These are phyloP conservation scores for Alnus glutinosa DNA, from an alignment of 306 rosid species.

Conservation along the genomic window DNA sequence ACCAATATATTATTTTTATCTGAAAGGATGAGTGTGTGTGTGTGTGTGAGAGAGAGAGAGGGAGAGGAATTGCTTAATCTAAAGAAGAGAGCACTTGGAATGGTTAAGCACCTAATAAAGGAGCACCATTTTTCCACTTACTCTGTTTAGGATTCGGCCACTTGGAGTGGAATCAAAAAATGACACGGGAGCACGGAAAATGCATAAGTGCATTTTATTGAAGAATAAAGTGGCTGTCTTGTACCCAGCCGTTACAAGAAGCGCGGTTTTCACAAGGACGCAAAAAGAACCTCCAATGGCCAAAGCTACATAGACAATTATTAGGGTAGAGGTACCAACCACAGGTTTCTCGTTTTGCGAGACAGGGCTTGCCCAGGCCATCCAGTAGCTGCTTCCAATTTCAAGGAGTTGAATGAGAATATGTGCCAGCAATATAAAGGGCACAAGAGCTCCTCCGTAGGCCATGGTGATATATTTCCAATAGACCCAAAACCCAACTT, in stretches of 20 bases:
- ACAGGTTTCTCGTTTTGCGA: slow-evolving; percentile 39
- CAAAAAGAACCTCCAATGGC: slow-evolving; percentile 53
- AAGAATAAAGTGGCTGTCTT: slow-evolving; percentile 63
- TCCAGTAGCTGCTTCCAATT: slow-evolving; percentile 76
- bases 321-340: slow-evolving; percentile 33
- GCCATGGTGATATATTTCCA: slow-evolving; percentile 58
- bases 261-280: slow-evolving; percentile 34
- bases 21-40: background rate
- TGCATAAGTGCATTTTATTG: slow-evolving; percentile 53
- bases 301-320: slow-evolving; percentile 47
- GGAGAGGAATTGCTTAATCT: background rate
- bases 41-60: background rate
- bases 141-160: slow-evolving; percentile 62
- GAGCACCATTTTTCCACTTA: slow-evolving; percentile 24
- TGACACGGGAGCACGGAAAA: slow-evolving; percentile 70
- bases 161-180: slow-evolving; percentile 75
- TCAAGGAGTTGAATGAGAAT: slow-evolving; percentile 49
- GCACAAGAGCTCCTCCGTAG: slow-evolving; percentile 64
- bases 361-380: slow-evolving; percentile 72
- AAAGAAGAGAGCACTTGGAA: background rate
- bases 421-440: slow-evolving; percentile 49
- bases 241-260: slow-evolving; percentile 47
- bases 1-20: background rate
- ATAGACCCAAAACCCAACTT: slow-evolving; percentile 53
- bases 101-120: background rate